A percentile compares a stretch with the other conserved stretches of the same genome.
Conservation (phyloP, 176 grass and related monocot species). For the Carex scoparia region DNA sequence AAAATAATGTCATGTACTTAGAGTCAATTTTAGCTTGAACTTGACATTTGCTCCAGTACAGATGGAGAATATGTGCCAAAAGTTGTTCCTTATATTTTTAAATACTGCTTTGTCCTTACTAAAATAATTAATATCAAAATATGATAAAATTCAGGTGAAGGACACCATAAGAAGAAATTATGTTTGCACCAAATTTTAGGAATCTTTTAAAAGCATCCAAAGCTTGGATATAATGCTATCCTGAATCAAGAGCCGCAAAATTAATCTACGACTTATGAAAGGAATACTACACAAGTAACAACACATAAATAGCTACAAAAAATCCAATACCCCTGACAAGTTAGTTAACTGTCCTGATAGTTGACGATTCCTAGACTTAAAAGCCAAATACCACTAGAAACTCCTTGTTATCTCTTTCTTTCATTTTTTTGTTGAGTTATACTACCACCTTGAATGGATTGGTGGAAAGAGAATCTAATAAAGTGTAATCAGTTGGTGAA, state of each 20-base stretch:
- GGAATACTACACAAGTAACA: neutral
- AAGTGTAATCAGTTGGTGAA: conserved; percentile 9
- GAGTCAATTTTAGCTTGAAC: neutral
- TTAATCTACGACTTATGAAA: neutral
- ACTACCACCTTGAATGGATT: neutral
- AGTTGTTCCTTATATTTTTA: neutral
- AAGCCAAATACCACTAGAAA: conserved; percentile 2
- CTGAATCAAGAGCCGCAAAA: neutral
- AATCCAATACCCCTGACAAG: neutral
- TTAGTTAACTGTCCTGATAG: neutral
- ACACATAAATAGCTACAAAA: neutral
- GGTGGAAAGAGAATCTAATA: neutral
- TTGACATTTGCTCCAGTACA: neutral
- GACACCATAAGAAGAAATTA: no score
- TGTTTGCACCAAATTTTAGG: neutral
- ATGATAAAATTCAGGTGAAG: neutral
- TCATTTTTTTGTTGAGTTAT: neutral
- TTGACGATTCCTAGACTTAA: neutral
- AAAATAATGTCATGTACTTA: neutral
- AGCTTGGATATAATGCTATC: neutral
- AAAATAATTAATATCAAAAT: neutral
- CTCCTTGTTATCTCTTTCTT: neutral
- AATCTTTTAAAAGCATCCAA: neutral
- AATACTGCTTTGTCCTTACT: neutral
- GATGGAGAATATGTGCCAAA: neutral